Conservation (phyloP, 805 yeast genomes). For the Wickerhamiella domercqiae region DNA sequence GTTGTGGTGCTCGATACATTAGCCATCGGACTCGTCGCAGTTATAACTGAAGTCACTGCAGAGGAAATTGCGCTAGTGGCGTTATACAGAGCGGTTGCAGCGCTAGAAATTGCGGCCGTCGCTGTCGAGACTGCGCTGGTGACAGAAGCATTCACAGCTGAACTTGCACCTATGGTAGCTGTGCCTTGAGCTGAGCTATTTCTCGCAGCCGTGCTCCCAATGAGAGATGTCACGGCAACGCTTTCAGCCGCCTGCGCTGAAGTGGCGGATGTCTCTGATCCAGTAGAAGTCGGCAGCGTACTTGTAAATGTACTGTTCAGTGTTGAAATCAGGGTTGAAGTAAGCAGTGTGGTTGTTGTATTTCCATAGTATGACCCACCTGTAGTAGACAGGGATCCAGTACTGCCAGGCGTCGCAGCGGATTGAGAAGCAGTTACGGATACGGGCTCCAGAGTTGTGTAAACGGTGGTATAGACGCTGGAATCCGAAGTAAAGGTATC, state of each 20-base stretch:
- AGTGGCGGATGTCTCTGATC: no score
- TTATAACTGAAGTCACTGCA: neutral
- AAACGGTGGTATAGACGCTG: constrained; percentile 8
- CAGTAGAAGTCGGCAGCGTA: no score
- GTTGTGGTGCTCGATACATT: neutral
- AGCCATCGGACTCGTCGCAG: neutral
- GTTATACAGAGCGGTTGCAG: no score
- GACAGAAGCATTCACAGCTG: no score
- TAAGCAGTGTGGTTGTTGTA: neutral
- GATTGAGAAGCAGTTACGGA: constrained; percentile 1
- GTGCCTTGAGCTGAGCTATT: no score
- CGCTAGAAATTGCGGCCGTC: no score
- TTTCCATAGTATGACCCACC: neutral
- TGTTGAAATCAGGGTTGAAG: neutral
- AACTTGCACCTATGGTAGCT: no score
- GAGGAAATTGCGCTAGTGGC: neutral
- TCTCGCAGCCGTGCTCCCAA: no score
- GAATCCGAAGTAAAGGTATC: constrained; percentile 12
- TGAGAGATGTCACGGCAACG: no score
- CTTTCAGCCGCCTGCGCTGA: no score
- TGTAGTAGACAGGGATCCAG: neutral
- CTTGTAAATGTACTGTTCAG: neutral
- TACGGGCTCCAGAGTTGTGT: constrained; percentile 8
- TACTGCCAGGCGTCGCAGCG: constrained; percentile 1
- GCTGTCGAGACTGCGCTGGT: no score